Percentiles rank a stretch among this genome's conserved stretches.
phyloP scores from a whole-genome alignment of 2,329 filamentous ascomycete species.

The Cercospora sesami region DNA sequence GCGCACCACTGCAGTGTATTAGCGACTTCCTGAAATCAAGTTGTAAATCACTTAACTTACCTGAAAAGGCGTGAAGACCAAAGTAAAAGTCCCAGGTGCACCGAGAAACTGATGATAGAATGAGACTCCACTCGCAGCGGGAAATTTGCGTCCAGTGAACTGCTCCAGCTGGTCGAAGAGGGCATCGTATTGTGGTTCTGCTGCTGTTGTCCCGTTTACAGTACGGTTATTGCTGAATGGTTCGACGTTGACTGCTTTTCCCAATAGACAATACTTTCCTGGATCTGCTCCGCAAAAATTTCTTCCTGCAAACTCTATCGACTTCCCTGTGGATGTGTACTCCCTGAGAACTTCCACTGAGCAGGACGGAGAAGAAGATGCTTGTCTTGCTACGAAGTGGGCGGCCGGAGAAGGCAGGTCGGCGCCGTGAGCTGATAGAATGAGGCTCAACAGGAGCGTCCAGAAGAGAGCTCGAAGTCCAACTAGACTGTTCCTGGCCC shows the following conservation, averaged over 20 bases:
- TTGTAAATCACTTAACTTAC: neutral
- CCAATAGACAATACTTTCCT: neutral
- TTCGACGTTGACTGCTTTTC: neutral
- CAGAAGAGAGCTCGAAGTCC: neutral
- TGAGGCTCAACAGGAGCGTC: neutral
- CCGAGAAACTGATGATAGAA: neutral
- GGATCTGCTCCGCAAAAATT: no score
- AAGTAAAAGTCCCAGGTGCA: neutral
- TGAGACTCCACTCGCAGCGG: neutral
- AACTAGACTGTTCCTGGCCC: neutral
- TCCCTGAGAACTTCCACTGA: no score
- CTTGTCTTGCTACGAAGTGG: neutral
- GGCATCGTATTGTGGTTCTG: neutral
- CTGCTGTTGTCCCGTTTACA: neutral
- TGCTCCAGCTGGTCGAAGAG: neutral
- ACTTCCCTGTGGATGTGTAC: no score
- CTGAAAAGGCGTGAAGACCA: neutral
- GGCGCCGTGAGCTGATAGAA: neutral
- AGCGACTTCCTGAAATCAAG: no score
- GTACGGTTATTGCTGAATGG: neutral
- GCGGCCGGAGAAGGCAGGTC: neutral
- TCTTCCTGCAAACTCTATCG: no score
- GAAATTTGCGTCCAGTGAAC: neutral
- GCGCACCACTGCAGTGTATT: neutral
- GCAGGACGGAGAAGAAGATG: neutral